These are phyloP conservation scores for Zymoseptoria pseudotritici DNA, from an alignment of 2,329 filamentous ascomycete genomes.

Conservation along the genomic window DNA sequence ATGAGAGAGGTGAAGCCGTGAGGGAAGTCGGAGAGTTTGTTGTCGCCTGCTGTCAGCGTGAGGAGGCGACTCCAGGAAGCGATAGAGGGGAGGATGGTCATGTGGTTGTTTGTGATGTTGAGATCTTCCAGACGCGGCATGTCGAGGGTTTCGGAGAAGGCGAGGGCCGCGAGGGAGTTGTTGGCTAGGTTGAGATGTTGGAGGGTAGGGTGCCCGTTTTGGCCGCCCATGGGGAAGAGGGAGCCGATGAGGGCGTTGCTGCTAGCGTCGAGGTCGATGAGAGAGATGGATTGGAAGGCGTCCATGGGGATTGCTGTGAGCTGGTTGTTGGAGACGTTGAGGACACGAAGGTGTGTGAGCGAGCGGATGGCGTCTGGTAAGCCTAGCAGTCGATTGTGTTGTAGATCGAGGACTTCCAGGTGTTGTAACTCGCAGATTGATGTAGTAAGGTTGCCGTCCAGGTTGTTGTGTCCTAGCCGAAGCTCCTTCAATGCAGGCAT, in stretches of 20 bases:
- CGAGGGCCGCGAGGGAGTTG: conserved; percentile 59
- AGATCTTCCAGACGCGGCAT: conserved; percentile 68
- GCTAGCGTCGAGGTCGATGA: conserved; percentile 65
- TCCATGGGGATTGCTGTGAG: conserved; percentile 66
- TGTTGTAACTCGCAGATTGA: conserved; percentile 57
- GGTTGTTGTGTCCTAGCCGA: conserved; percentile 68
- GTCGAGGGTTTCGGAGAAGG: conserved; percentile 44
- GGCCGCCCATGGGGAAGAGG: conserved; percentile 52
- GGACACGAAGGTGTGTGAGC: conserved; percentile 60
- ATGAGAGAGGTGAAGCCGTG: conserved; percentile 62
- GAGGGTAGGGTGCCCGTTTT: conserved; percentile 51
- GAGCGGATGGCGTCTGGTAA: conserved; percentile 62
- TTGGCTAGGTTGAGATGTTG: conserved; percentile 70
- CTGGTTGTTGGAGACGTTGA: conserved; percentile 75
- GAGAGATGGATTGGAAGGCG: conserved; percentile 56
- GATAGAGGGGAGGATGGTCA: conserved; percentile 66
- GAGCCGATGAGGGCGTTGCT: conserved; percentile 72
- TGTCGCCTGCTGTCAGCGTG: conserved; percentile 72
- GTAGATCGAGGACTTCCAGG: conserved; percentile 74
- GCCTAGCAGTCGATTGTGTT: conserved; percentile 66
- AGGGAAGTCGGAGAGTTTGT: conserved; percentile 69
- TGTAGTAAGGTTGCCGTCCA: conserved; percentile 60
- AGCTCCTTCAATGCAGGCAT: conserved; percentile 68
- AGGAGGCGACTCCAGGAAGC: conserved; percentile 65
- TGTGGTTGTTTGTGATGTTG: conserved; percentile 71